A percentile compares a stretch with the other conserved stretches of the same genome.
These are phyloP conservation scores for Postia placenta DNA, from an alignment of 768 basidiomycete genomes.

Conservation along the genomic window DNA sequence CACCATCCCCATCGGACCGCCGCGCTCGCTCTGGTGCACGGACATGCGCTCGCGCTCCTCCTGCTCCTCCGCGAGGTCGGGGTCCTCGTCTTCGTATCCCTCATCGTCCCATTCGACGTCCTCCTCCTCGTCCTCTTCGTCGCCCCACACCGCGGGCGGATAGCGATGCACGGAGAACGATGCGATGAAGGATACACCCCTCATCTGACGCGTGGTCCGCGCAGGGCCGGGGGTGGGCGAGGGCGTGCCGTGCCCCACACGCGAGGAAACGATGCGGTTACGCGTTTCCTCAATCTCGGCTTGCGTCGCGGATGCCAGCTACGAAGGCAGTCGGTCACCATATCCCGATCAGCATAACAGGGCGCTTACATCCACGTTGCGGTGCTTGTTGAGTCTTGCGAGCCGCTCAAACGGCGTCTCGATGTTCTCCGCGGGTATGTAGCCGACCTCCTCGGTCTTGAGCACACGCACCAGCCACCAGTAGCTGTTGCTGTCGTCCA, in stretches of 20 bases:
- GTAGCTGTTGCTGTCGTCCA: constrained; percentile 98
- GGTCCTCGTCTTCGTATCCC: constrained; percentile 65
- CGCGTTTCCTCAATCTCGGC: constrained; percentile 51
- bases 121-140: constrained; percentile 59
- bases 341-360: not conserved
- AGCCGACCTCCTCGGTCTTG: constrained; percentile 97
- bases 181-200: constrained; percentile 64
- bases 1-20: constrained; percentile 17
- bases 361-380: constrained; percentile 85
- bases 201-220: constrained; percentile 20
- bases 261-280: constrained; percentile 44
- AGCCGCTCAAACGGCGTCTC: constrained; percentile 97
- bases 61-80: constrained; percentile 52
- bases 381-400: constrained; percentile 92
- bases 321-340: constrained; percentile 2
- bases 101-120: constrained; percentile 63
- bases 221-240: constrained; percentile 43
- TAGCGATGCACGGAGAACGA: constrained; percentile 66
- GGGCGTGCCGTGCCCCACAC: constrained; percentile 39
- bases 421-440: constrained; percentile 98
- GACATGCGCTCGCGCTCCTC: constrained; percentile 33
- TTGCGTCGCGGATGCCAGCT: constrained; percentile 74
- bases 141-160: constrained; percentile 78
- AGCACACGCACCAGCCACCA: constrained; percentile 99
- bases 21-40: constrained; percentile 21